Evolutionary conservation across 192 early-diverging fungal genomes (phyloP), one percentile per base, ranked within the genome.

Genomic region (Backusella circina): DNA sequence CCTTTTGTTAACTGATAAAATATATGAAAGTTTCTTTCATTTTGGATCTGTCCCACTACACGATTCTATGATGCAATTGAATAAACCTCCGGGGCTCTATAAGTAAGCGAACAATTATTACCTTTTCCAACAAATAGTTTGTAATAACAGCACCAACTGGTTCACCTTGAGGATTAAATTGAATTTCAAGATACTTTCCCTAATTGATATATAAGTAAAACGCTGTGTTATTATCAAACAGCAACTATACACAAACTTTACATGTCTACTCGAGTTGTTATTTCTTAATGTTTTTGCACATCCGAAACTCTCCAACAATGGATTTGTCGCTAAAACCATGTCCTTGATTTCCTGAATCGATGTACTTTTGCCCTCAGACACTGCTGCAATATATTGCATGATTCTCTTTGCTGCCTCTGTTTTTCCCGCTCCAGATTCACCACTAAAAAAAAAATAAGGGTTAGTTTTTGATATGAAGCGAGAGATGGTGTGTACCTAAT

Each of bases 371-470:
- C 87, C 94, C n/a, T n/a, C 94, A 36, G 95, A 96, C 4, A 99
- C 96, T 0, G 95, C 96, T 7, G 98, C 96, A 84, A 99, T 96
- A 83, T 99, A 99, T 87, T 99, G 96, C 96, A 96, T 97, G 70
- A 95, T 94, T 84, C 86, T 90, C 78, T 96, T 95, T 9, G 95
- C 96, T 9, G 95, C 94, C 84, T 96, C 95, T 80, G 77, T 97
- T 79, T 95, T 95, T 72, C 96, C 96, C 26, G 96, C 96, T 35
- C 96, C 96, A 67, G 93, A 94, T 87, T 98, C 96, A 79, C 96
- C 96, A 85, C 91, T 92, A 70, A 8, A 16, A 65, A 23, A 30
- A 65, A 32, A 47, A 47, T n/a, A n/a, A n/a, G n/a, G n/a, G n/a
- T n/a, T n/a, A 5, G 44, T 0, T 7, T n/a, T 47, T 47, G n/a